A percentile compares a stretch with the other conserved stretches of the same genome.
These are phyloP conservation scores for Raphidocelis subcapitata DNA, from an alignment of 139 green algal genomes.

Conservation along the genomic window DNA sequence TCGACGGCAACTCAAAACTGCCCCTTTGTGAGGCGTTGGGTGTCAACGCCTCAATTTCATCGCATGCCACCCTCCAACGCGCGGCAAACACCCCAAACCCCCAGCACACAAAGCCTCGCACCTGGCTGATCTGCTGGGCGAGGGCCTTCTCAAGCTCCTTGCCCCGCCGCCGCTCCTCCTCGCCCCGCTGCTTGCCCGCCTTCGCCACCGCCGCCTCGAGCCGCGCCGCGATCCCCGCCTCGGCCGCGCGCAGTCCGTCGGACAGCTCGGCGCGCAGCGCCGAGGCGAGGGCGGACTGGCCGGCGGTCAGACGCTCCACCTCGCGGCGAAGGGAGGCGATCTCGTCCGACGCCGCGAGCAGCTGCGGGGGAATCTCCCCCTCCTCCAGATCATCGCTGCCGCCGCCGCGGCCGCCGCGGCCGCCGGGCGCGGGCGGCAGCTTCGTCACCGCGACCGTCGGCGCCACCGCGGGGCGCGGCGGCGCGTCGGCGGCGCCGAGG, in stretches of 20 bases:
- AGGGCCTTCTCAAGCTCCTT: slow-evolving; percentile 9
- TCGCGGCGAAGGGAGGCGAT: not conserved
- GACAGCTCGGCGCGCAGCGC: not conserved
- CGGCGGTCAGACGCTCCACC: not conserved
- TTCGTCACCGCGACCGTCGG: slow-evolving; percentile 22
- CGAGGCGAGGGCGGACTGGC: not conserved
- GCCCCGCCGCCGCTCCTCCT: slow-evolving; percentile 33
- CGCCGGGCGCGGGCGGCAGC: slow-evolving; percentile 9
- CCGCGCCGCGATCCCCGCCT: slow-evolving; percentile 8
- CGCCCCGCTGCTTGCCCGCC: slow-evolving; percentile 10
- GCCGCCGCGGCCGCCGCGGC: not conserved
- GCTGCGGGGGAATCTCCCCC: too few relatives aligned
- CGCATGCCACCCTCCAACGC: not conserved
- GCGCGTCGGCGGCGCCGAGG: not conserved
- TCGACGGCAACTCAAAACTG: too few relatives aligned
- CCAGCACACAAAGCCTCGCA: not conserved
- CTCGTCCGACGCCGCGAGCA: not conserved
- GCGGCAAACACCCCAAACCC: not conserved
- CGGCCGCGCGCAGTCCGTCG: not conserved
- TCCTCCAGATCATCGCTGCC: too few relatives aligned
- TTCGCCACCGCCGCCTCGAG: slow-evolving; percentile 11
- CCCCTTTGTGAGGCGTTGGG: too few relatives aligned
- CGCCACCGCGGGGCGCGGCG: slow-evolving; percentile 6
- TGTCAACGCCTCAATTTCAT: not conserved
- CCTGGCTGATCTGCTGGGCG: slow-evolving; percentile 3